Conservation (phyloP, 768 basidiomycete species). For the Mrakia frigida region DNA sequence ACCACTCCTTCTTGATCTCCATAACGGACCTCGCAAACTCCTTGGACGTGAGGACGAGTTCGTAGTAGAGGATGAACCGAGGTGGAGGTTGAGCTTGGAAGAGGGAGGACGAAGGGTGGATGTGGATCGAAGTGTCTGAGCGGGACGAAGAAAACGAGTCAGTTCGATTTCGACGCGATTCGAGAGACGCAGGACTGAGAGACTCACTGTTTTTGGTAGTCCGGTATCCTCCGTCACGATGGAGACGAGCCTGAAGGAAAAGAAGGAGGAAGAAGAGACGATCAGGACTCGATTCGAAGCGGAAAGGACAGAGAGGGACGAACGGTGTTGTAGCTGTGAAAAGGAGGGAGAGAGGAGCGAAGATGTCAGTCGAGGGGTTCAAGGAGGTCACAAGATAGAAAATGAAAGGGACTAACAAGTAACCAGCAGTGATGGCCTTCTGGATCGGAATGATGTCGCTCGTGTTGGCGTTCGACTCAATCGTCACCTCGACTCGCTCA, state of each 20-base stretch:
- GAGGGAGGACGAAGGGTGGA: constrained; percentile 90
- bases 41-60: constrained; percentile 94
- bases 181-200: not conserved
- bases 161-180: too few relatives aligned
- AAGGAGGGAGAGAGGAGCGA: not conserved
- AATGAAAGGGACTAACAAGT: constrained; percentile 51
- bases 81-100: constrained; percentile 95
- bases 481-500: constrained; percentile 91
- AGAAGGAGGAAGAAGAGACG: constrained; percentile 9
- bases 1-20: constrained; percentile 95
- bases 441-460: constrained; percentile 90
- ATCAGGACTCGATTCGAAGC: not conserved
- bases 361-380: not conserved
- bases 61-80: constrained; percentile 86
- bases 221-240: constrained; percentile 93
- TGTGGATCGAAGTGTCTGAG: constrained; percentile 81
- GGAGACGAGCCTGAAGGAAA: constrained; percentile 67
- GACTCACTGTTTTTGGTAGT: constrained; percentile 70
- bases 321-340: constrained; percentile 26
- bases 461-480: constrained; percentile 79
- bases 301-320: constrained; percentile 14
- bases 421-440: constrained; percentile 90
- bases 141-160: not conserved
- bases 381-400: not conserved
- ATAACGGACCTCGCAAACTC: constrained; percentile 96